Evolutionary conservation across 371 early-diverging fungal genomes (phyloP).

Genomic region (Coemansia linderi): DNA sequence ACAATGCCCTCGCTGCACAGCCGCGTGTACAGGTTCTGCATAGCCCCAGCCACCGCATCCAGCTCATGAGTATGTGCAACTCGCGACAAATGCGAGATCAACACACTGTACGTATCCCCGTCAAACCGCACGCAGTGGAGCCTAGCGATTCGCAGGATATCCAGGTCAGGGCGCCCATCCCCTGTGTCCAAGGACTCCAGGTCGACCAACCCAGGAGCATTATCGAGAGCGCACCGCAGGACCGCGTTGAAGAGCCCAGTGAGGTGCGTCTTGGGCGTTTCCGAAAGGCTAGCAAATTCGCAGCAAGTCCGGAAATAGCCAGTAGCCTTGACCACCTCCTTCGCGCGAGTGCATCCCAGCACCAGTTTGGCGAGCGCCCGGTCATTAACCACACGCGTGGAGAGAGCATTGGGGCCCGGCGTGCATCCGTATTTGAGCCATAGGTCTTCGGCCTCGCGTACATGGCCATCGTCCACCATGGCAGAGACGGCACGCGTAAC

Average conservation of each 20-base stretch:
- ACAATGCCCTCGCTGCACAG: constrained; percentile 8
- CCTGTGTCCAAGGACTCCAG: background rate
- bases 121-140: constrained; percentile 4
- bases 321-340: constrained; percentile 8
- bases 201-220: background rate
- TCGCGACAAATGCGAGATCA: constrained; percentile 27
- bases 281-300: background rate
- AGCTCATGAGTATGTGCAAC: constrained; percentile 1
- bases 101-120: constrained; percentile 26
- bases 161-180: background rate
- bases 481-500: constrained; percentile 19
- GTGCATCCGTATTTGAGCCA: constrained; percentile 15
- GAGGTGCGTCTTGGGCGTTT: background rate
- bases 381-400: background rate
- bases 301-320: constrained; percentile 17
- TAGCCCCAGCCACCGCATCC: background rate
- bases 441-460: constrained; percentile 12
- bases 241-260: constrained; percentile 21
- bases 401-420: background rate
- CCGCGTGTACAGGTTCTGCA: constrained; percentile 18
- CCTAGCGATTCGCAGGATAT: constrained; percentile 2
- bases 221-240: constrained; percentile 10
- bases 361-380: constrained; percentile 30
- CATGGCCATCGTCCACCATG: constrained; percentile 11
- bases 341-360: constrained; percentile 21